A percentile compares a stretch with the other conserved stretches of the same genome.
These are phyloP conservation scores for Fomitopsis betulina DNA, from an alignment of 1,284 basidiomycete species.

Conservation along the genomic window DNA sequence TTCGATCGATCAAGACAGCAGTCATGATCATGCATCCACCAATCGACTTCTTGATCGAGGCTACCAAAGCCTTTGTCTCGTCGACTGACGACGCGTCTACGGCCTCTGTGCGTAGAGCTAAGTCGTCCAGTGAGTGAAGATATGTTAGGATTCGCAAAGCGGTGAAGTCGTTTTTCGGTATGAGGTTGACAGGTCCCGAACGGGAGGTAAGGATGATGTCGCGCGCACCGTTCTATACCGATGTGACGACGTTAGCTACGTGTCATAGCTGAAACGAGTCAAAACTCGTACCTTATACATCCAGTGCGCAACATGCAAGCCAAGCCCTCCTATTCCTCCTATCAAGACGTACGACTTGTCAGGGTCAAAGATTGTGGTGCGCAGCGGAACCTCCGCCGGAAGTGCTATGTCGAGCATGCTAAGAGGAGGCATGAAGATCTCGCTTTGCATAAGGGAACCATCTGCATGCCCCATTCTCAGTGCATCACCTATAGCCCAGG, in stretches of 20 bases:
- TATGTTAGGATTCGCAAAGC: conserved; percentile 27
- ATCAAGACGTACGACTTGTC: conserved; percentile 16
- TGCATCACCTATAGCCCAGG: conserved; percentile 13
- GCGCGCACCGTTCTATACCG: conserved; percentile 32
- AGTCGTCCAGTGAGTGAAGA: conserved; percentile 23
- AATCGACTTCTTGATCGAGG: conserved; percentile 10
- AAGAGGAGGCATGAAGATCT: neutral
- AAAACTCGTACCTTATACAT: conserved; percentile 32
- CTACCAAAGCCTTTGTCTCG: conserved; percentile 16
- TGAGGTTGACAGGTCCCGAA: conserved; percentile 23
- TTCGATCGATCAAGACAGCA: conserved; percentile 27
- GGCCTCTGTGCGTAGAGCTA: conserved; percentile 25
- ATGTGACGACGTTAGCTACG: too few relatives aligned
- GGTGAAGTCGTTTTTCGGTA: conserved; percentile 16
- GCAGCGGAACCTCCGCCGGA: neutral
- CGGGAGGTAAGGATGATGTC: conserved; percentile 35
- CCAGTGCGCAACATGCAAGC: conserved; percentile 32
- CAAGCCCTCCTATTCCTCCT: conserved; percentile 20
- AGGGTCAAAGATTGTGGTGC: neutral
- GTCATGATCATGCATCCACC: conserved; percentile 35
- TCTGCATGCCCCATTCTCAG: neutral
- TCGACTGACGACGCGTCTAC: conserved; percentile 24
- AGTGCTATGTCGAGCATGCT: neutral
- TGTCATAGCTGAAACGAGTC: too few relatives aligned
- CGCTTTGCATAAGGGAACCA: neutral